phyloP scores from a whole-genome alignment of 768 basidiomycete species.

The Roridomyces roridus region DNA sequence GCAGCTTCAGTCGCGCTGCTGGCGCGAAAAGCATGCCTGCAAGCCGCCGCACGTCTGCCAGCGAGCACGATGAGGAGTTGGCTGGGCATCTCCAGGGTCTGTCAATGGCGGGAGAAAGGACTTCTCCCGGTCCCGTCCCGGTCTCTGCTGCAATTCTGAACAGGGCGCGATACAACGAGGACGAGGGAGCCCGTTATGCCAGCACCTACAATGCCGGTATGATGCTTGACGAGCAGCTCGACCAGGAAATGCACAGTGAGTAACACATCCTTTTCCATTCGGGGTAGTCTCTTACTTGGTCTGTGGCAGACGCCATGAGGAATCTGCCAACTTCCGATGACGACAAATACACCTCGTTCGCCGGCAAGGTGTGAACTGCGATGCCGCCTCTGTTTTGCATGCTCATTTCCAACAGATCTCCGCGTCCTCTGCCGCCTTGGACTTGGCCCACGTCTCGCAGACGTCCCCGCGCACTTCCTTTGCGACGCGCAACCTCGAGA shows the following conservation, averaged over 20 bases:
- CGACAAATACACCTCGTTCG: constrained; percentile 78
- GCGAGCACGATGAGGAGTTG: constrained; percentile 84
- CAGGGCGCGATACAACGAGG: constrained; percentile 59
- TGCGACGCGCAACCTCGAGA: constrained; percentile 57
- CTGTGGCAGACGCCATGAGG: constrained; percentile 86
- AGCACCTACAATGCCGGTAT: constrained; percentile 81
- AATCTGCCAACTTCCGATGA: constrained; percentile 88
- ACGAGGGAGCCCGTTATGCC: constrained; percentile 64
- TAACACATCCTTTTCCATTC: constrained; percentile 23
- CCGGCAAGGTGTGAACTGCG: constrained; percentile 60
- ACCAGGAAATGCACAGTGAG: constrained; percentile 94
- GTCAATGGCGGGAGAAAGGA: constrained; percentile 68
- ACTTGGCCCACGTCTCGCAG: constrained; percentile 89
- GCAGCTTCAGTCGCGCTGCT: constrained; percentile 64
- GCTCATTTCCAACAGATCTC: constrained; percentile 58
- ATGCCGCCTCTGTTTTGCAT: not conserved
- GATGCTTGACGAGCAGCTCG: constrained; percentile 92
- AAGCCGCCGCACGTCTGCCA: constrained; percentile 87
- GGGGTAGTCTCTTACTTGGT: constrained; percentile 19
- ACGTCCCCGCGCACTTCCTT: constrained; percentile 73
- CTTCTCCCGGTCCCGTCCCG: constrained; percentile 61
- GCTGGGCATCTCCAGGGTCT: constrained; percentile 78
- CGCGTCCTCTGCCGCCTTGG: constrained; percentile 89
- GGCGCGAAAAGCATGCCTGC: constrained; percentile 95
- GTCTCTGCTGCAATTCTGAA: constrained; percentile 60